A percentile compares a stretch with the other conserved stretches of the same genome.
phyloP scores from a whole-genome alignment of 257 asterid genomes.

The Jacaranda mimosifolia region DNA sequence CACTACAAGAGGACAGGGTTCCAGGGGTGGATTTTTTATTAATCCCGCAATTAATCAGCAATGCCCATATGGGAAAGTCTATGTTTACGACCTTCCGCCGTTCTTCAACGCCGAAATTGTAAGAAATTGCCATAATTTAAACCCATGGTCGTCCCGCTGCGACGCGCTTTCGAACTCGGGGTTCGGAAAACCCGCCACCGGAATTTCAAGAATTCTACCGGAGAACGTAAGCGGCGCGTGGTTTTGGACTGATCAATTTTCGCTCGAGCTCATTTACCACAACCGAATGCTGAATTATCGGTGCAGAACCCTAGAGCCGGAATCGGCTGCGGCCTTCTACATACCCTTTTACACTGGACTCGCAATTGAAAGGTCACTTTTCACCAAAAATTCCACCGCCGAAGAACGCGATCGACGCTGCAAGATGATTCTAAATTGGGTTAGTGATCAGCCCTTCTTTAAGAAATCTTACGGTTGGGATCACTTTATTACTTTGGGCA shows the following conservation, averaged over 20 bases:
- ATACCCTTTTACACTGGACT: constrained; percentile 83
- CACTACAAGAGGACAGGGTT: background rate
- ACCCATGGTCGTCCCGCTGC: constrained; percentile 76
- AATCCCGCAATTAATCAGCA: background rate
- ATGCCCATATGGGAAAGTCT: constrained; percentile 65
- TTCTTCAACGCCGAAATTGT: constrained; percentile 57
- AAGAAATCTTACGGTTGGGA: constrained; percentile 66
- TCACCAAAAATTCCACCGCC: constrained; percentile 45
- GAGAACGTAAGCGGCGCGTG: constrained; percentile 49
- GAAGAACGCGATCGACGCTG: constrained; percentile 74
- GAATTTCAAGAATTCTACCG: constrained; percentile 50
- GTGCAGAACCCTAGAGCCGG: constrained; percentile 63
- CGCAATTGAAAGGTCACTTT: constrained; percentile 66
- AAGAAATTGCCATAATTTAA: constrained; percentile 55
- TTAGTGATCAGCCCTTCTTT: constrained; percentile 54
- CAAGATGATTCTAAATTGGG: constrained; percentile 64
- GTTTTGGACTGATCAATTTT: constrained; percentile 84
- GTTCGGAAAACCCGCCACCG: constrained; percentile 60
- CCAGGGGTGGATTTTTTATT: background rate
- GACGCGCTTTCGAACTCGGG: constrained; percentile 72
- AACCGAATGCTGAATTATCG: constrained; percentile 60
- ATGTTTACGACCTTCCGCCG: constrained; percentile 61
- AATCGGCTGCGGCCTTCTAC: constrained; percentile 70
- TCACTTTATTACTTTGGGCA: constrained; percentile 74
- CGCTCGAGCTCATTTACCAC: constrained; percentile 69